Evolutionary conservation across 495 filamentous ascomycete genomes (phyloP).

Genomic region (Neurospora discreta): DNA sequence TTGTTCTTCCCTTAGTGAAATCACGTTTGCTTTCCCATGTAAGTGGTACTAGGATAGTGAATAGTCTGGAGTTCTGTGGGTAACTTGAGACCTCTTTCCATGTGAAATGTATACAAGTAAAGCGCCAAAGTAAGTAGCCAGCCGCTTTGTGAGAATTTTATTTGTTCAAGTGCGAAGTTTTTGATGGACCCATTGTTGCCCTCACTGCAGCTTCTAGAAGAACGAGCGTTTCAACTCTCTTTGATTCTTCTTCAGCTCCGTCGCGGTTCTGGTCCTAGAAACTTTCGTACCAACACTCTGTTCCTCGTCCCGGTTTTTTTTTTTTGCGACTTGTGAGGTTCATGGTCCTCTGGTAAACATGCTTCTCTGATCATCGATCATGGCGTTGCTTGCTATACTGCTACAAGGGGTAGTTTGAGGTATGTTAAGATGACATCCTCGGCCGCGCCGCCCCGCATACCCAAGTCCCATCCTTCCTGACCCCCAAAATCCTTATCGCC

Average conservation of each 20-base stretch:
- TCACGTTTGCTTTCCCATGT: too few relatives aligned
- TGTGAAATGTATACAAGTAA: too few relatives aligned
- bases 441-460: not conserved
- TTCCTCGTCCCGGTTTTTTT: not conserved
- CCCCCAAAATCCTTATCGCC: not conserved
- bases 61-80: too few relatives aligned
- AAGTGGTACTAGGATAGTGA: too few relatives aligned
- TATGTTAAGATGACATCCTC: not conserved
- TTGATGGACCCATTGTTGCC: not conserved
- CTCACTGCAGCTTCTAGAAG: not conserved
- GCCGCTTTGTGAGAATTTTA: too few relatives aligned
- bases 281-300: not conserved
- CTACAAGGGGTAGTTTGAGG: not conserved
- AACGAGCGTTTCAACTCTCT: too few relatives aligned
- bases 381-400: not conserved
- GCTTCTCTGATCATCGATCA: not conserved
- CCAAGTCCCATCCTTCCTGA: not conserved
- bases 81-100: too few relatives aligned
- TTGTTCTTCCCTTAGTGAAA: too few relatives aligned
- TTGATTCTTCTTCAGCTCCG: too few relatives aligned
- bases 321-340: not conserved
- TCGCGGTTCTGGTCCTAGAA: not conserved
- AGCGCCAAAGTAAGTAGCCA: too few relatives aligned
- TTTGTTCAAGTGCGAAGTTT: not conserved
- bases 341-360: too few relatives aligned